phyloP scores from a whole-genome alignment of 805 yeast species.

The Candida michaelii region DNA sequence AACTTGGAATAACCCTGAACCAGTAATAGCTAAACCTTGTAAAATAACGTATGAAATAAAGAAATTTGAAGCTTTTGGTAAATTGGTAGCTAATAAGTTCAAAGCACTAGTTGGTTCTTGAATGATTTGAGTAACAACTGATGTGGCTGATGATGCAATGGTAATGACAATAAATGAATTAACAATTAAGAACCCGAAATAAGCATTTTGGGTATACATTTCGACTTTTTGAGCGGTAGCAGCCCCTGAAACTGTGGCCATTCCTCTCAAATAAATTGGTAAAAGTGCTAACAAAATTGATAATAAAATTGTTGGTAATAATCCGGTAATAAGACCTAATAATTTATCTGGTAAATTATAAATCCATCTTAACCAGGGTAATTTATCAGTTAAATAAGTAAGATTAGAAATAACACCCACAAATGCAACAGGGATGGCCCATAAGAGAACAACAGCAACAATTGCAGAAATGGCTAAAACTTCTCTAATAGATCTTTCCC shows the following conservation, averaged over 20 bases:
- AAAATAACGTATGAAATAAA: constrained; percentile 65
- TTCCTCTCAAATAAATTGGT: constrained; percentile 76
- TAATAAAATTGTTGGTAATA: constrained; percentile 80
- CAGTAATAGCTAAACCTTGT: constrained; percentile 66
- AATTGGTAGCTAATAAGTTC: constrained; percentile 58
- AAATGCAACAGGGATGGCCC: constrained; percentile 98
- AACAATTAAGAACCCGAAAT: constrained; percentile 67
- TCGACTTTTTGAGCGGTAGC: constrained; percentile 59
- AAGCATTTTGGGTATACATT: constrained; percentile 63
- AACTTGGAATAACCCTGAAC: constrained; percentile 65
- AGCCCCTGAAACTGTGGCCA: constrained; percentile 62
- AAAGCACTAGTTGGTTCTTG: constrained; percentile 59
- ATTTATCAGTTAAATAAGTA: constrained; percentile 63
- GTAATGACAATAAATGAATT: constrained; percentile 74
- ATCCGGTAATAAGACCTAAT: constrained; percentile 83
- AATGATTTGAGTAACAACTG: constrained; percentile 62
- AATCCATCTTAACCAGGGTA: constrained; percentile 75
- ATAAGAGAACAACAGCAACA: constrained; percentile 65
- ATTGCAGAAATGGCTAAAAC: constrained; percentile 54
- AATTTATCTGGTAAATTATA: constrained; percentile 67
- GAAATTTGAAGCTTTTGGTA: constrained; percentile 74
- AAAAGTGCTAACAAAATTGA: constrained; percentile 82
- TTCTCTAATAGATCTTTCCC: constrained; percentile 64
- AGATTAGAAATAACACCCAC: constrained; percentile 93
- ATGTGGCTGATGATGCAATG: constrained; percentile 67